A percentile compares a stretch with the other conserved stretches of the same genome.
Evolutionary conservation across 352 stramenopile genomes (phyloP).

Genomic region (Plasmopara halstedii): DNA sequence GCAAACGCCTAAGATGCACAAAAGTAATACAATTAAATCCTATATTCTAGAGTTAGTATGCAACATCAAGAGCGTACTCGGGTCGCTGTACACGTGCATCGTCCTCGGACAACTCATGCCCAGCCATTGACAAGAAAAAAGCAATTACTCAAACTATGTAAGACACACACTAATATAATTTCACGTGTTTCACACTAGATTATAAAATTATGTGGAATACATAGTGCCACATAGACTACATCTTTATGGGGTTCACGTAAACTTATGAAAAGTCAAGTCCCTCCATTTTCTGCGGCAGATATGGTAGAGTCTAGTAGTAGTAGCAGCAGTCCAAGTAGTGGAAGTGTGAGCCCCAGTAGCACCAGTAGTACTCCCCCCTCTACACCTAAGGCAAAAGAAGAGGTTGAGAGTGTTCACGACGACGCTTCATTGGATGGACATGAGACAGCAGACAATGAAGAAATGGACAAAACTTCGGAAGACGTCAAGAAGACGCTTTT

Average conservation of each 20-base stretch:
- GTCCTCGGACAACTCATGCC: too few relatives aligned
- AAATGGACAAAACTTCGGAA: slow-evolving; percentile 15
- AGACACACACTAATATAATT: too few relatives aligned
- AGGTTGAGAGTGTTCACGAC: slow-evolving; percentile 12
- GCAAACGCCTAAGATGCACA: slow-evolving; percentile 36
- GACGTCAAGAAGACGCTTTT: slow-evolving; percentile 33
- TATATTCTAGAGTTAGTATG: not conserved
- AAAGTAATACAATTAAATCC: not conserved
- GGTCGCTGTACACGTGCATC: slow-evolving; percentile 11
- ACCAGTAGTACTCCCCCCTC: slow-evolving; percentile 4
- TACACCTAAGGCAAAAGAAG: slow-evolving; percentile 8
- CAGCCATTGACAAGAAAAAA: too few relatives aligned
- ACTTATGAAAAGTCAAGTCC: too few relatives aligned
- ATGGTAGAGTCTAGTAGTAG: slow-evolving; percentile 6
- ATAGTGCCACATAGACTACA: too few relatives aligned
- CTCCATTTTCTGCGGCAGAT: slow-evolving; percentile 4
- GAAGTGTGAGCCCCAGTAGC: slow-evolving; percentile 19
- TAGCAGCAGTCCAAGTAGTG: slow-evolving; percentile 12
- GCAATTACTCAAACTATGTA: too few relatives aligned
- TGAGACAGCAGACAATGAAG: slow-evolving; percentile 24
- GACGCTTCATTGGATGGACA: slow-evolving; percentile 20
- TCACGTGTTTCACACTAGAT: too few relatives aligned
- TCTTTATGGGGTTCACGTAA: too few relatives aligned
- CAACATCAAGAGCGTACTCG: slow-evolving; percentile 14
- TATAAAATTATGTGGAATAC: too few relatives aligned